A percentile compares a stretch with the other conserved stretches of the same genome.
Evolutionary conservation across 2,329 filamentous ascomycete species (phyloP).

Genomic region (Colletotrichum sp.): DNA sequence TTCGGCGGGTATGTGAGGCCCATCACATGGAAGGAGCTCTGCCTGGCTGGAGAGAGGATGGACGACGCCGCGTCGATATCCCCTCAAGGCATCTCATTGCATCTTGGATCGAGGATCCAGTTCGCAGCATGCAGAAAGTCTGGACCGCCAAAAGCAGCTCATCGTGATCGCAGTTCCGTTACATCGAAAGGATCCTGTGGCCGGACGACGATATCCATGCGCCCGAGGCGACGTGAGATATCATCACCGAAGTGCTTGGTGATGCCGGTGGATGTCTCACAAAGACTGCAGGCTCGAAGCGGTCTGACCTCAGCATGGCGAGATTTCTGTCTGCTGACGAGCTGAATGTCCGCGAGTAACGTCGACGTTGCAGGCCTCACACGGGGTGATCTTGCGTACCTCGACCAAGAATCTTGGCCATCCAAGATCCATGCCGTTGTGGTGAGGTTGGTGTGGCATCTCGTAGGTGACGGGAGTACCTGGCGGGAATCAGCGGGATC

Average conservation of each 20-base stretch:
- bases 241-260: neutral
- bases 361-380: neutral
- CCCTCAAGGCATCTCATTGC: neutral
- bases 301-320: slow-evolving; percentile 17
- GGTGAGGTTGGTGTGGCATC: neutral
- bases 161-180: neutral
- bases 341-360: neutral
- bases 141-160: neutral
- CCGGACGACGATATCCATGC: neutral
- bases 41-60: neutral
- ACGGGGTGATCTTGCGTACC: neutral
- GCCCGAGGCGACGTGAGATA: neutral
- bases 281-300: slow-evolving; percentile 3
- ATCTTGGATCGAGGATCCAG: slow-evolving; percentile 13
- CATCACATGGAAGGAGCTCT: slow-evolving; percentile 17
- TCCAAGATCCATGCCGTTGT: neutral
- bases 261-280: slow-evolving; percentile 11
- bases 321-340: slow-evolving; percentile 2
- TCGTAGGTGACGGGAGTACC: neutral
- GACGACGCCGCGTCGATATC: neutral
- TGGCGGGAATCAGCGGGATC: slow-evolving; percentile 10
- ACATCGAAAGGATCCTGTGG: neutral
- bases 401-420: neutral
- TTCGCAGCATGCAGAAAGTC: neutral
- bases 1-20: slow-evolving; percentile 25